phyloP scores from a whole-genome alignment of 108 stramenopile species.

The Ochromonas danica region DNA sequence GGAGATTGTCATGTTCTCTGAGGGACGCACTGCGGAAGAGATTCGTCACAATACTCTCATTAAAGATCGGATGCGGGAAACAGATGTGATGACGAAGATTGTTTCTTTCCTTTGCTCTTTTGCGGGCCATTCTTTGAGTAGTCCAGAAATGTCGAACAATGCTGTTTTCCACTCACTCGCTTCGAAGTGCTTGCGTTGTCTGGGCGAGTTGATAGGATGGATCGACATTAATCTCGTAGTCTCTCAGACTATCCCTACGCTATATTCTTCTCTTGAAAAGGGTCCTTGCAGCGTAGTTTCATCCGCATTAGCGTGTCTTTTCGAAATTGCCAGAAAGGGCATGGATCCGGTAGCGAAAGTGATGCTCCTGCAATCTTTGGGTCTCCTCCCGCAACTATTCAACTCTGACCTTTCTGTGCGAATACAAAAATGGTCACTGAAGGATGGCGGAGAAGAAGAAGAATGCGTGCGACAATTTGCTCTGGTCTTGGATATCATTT shows the following conservation, averaged over 20 bases:
- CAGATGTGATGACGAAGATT: not conserved
- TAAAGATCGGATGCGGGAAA: not conserved
- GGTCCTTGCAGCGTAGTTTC: not conserved
- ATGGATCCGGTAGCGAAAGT: slow-evolving; percentile 21
- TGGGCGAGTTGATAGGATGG: not conserved
- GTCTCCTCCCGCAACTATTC: not conserved
- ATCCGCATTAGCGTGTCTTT: not conserved
- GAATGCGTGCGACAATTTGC: not conserved
- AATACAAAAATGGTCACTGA: not conserved
- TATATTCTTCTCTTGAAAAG: not conserved
- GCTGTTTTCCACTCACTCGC: too few relatives aligned
- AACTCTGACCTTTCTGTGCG: not conserved
- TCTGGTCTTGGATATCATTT: not conserved
- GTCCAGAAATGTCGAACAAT: too few relatives aligned
- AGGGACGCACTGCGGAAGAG: not conserved
- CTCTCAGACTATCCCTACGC: not conserved
- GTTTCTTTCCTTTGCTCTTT: not conserved
- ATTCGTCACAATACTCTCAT: not conserved
- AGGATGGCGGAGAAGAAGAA: not conserved
- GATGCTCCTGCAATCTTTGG: not conserved
- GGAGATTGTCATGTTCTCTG: not conserved
- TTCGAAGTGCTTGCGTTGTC: not conserved
- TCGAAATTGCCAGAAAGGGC: not conserved
- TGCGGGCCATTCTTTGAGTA: not conserved
- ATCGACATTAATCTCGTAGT: slow-evolving; percentile 8